A percentile compares a stretch with the other conserved stretches of the same genome.
phyloP scores from a whole-genome alignment of 2,329 filamentous ascomycete genomes.

The Ciborinia camelliae region DNA sequence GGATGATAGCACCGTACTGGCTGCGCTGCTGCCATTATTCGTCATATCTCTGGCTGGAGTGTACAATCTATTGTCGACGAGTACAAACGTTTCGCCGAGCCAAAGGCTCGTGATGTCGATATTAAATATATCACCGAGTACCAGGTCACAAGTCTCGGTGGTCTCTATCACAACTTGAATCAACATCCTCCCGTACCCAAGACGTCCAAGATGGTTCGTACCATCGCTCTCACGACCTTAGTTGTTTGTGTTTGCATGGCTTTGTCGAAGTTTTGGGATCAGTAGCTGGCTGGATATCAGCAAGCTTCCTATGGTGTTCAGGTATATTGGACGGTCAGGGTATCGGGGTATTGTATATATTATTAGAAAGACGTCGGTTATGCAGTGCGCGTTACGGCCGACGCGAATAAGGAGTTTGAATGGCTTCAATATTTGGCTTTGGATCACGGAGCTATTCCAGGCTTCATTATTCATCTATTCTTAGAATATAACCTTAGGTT shows the following conservation, averaged over 20 bases:
- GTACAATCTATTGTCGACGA: conserved; percentile 63
- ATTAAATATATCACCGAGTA: conserved; percentile 56
- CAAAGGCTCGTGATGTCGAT: conserved; percentile 59
- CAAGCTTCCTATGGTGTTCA: not conserved
- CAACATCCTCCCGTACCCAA: not conserved
- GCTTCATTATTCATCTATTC: not conserved
- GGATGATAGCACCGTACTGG: conserved; percentile 72
- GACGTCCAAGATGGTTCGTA: conserved; percentile 19
- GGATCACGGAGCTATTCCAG: conserved; percentile 16
- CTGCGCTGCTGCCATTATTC: conserved; percentile 77
- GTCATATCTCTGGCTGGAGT: conserved; percentile 69
- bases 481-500: conserved; percentile 17
- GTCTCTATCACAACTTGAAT: conserved; percentile 35
- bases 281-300: conserved; percentile 4
- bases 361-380: conserved; percentile 28
- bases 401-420: conserved; percentile 22
- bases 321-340: conserved; percentile 9
- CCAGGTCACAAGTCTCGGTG: conserved; percentile 41
- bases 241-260: conserved; percentile 23
- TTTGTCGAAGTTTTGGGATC: conserved; percentile 5
- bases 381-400: conserved; percentile 31
- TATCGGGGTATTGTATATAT: conserved; percentile 5
- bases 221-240: conserved; percentile 22
- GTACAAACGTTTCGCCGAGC: conserved; percentile 63
- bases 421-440: conserved; percentile 20